Evolutionary conservation across 306 rosid genomes (phyloP).

Genomic region (Begonia masoniana): DNA sequence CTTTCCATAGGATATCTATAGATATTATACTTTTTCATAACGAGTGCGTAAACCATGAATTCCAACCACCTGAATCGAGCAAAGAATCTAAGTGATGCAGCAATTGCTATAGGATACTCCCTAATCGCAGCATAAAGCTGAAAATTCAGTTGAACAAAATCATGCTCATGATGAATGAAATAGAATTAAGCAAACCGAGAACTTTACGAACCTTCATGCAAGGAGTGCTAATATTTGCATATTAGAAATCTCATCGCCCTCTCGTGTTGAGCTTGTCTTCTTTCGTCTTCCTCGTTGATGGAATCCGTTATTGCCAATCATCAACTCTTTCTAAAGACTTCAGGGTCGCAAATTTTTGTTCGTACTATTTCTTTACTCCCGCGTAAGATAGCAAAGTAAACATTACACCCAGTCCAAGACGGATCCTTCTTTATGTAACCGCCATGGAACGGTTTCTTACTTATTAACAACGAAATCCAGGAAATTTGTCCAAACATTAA

Average conservation of each 20-base stretch:
- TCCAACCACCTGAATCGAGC: slow-evolving; percentile 46
- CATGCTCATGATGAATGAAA: too few species aligned
- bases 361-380: slow-evolving; percentile 42
- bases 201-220: slow-evolving; percentile 21
- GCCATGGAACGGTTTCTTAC: too few species aligned
- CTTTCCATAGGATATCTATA: slow-evolving; percentile 69
- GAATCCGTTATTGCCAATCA: slow-evolving; percentile 1
- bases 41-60: slow-evolving; percentile 59
- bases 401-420: too few species aligned
- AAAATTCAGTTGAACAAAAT: neutral
- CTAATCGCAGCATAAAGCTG: slow-evolving; percentile 52
- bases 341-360: slow-evolving; percentile 27
- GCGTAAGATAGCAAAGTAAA: too few species aligned
- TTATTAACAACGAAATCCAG: too few species aligned
- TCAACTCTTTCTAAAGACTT: slow-evolving; percentile 37
- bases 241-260: slow-evolving; percentile 44
- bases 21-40: slow-evolving; percentile 55
- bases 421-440: too few species aligned
- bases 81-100: slow-evolving; percentile 68
- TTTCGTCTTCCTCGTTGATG: slow-evolving; percentile 12
- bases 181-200: too few species aligned
- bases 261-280: slow-evolving; percentile 26
- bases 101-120: slow-evolving; percentile 68
- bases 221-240: slow-evolving; percentile 33
- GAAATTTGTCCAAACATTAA: neutral